A percentile compares a stretch with the other conserved stretches of the same genome.
phyloP scores from a whole-genome alignment of 176 grass and related monocot genomes.

The Lolium multiflorum region DNA sequence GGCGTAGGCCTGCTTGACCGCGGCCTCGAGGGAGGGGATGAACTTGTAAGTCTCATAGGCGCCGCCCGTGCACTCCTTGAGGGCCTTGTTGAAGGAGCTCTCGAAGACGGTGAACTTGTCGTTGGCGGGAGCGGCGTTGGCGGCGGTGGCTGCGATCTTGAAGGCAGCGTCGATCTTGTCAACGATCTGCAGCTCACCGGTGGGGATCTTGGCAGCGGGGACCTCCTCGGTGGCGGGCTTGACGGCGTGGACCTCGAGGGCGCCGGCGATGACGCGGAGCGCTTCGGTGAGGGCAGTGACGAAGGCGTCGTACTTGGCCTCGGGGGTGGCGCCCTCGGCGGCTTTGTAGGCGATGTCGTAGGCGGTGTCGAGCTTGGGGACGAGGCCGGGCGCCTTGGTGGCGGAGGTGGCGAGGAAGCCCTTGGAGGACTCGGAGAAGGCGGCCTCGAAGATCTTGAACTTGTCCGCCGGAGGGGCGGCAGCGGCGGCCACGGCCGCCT shows the following conservation, averaged over 20 bases:
- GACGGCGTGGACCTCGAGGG: constrained; percentile 15
- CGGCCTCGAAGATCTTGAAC: neutral
- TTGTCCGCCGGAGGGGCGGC: neutral
- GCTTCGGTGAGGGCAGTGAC: neutral
- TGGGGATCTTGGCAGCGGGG: neutral
- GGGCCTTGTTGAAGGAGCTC: neutral
- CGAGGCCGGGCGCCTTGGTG: neutral
- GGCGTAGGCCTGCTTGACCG: constrained; percentile 25
- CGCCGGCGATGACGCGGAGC: constrained; percentile 15
- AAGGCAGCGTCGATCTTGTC: constrained; percentile 15
- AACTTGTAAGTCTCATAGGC: neutral
- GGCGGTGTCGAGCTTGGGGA: neutral
- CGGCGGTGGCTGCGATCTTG: constrained; percentile 5
- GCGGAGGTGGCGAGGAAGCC: neutral
- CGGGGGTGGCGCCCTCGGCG: neutral
- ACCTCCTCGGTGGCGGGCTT: neutral
- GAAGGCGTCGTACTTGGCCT: constrained; percentile 13
- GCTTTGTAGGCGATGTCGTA: neutral
- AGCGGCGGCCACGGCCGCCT: neutral
- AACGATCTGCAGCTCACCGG: neutral
- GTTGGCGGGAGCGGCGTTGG: neutral
- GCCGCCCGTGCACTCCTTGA: neutral
- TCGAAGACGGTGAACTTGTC: constrained; percentile 27
- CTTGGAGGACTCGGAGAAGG: too few relatives aligned
- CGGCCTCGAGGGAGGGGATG: constrained; percentile 10